A percentile compares a stretch with the other conserved stretches of the same genome.
phyloP scores from a whole-genome alignment of 2,329 filamentous ascomycete genomes.

The Fusarium sp. region DNA sequence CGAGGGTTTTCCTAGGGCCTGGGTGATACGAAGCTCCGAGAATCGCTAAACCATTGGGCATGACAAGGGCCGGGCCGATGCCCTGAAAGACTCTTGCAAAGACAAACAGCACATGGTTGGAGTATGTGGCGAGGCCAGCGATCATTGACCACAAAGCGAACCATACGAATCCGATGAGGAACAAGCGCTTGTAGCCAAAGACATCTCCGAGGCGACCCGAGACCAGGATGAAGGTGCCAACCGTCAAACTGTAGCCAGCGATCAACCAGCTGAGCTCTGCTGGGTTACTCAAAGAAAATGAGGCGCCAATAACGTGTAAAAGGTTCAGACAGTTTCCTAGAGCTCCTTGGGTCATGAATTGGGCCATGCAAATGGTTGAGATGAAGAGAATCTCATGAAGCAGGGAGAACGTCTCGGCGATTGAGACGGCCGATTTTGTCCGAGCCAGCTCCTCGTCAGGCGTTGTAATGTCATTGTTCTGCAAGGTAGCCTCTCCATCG shows the following conservation, averaged over 20 bases:
- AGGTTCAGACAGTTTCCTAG: slow-evolving; percentile 42
- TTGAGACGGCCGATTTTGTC: slow-evolving; percentile 35
- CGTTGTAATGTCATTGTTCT: slow-evolving; percentile 20
- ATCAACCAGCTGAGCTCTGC: slow-evolving; percentile 60
- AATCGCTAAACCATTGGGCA: slow-evolving; percentile 74
- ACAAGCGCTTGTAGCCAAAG: slow-evolving; percentile 67
- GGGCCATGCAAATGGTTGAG: slow-evolving; percentile 38
- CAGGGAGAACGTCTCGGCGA: slow-evolving; percentile 38
- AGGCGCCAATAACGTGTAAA: slow-evolving; percentile 37
- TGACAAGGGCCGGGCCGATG: slow-evolving; percentile 70
- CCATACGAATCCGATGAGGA: slow-evolving; percentile 67
- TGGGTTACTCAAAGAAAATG: slow-evolving; percentile 36
- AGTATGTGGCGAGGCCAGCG: slow-evolving; percentile 57
- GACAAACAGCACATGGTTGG: slow-evolving; percentile 59
- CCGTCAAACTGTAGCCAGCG: slow-evolving; percentile 67
- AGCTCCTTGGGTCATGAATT: slow-evolving; percentile 42
- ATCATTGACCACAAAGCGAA: slow-evolving; percentile 65
- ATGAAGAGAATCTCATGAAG: slow-evolving; percentile 35
- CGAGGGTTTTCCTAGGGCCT: slow-evolving; percentile 69
- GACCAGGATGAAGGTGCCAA: slow-evolving; percentile 69
- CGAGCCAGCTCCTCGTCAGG: slow-evolving; percentile 34
- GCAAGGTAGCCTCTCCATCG: slow-evolving; percentile 23
- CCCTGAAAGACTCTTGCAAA: slow-evolving; percentile 68
- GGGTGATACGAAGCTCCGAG: slow-evolving; percentile 68
- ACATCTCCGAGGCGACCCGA: slow-evolving; percentile 68